Percentiles rank a stretch among this genome's conserved stretches.
Conservation (phyloP, 2,329 filamentous ascomycete genomes). For the Arthroderma uncinatum region DNA sequence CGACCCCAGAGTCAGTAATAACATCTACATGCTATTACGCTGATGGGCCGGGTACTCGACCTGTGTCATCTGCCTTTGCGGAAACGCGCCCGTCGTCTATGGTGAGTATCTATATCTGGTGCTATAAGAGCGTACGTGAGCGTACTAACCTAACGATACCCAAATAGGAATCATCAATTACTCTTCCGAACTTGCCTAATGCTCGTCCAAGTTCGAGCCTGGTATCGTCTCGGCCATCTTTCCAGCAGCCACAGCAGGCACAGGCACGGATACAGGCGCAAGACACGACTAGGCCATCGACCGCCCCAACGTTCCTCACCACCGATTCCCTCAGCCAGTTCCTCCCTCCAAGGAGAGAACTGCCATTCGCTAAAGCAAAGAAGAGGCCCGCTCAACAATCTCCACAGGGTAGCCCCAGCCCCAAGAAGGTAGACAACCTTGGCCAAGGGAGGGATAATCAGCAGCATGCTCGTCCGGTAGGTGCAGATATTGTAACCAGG, state of each 20-base stretch:
- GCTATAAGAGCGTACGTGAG: neutral
- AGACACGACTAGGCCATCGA: conserved; percentile 17
- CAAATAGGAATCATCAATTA: conserved; percentile 8
- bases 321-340: conserved; percentile 23
- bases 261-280: neutral
- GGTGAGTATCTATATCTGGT: neutral
- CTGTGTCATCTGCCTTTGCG: neutral
- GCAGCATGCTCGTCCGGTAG: neutral
- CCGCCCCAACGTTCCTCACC: conserved; percentile 22
- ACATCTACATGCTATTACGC: neutral
- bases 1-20: neutral
- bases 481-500: neutral
- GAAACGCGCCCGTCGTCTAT: conserved; percentile 10
- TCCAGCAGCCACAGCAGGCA: neutral
- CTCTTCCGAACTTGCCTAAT: neutral
- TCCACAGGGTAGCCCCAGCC: conserved; percentile 20
- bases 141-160: conserved; percentile 6
- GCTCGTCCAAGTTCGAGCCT: neutral
- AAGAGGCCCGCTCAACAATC: conserved; percentile 20
- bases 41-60: neutral
- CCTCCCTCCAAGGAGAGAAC: conserved; percentile 34
- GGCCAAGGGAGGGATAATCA: neutral
- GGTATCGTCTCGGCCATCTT: neutral
- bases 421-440: neutral
- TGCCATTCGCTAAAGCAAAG: conserved; percentile 30